Conservation (phyloP, 2,329 filamentous ascomycete species). For the Cercospora sojina region DNA sequence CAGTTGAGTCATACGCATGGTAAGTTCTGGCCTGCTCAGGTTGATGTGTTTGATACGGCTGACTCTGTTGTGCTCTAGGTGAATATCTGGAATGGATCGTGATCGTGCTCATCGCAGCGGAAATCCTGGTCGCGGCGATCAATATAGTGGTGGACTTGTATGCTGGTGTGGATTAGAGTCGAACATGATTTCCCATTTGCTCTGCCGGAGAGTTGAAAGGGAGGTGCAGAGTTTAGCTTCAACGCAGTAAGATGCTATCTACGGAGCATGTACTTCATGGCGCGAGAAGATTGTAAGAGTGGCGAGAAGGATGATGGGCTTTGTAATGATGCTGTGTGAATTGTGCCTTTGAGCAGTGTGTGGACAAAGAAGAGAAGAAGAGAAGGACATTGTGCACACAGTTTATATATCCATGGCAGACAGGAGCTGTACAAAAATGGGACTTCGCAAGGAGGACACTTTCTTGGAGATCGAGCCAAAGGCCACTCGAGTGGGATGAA, state of each 20-base stretch:
- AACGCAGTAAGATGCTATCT: background rate
- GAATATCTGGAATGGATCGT: constrained; percentile 62
- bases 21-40: constrained; percentile 49
- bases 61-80: constrained; percentile 31
- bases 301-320: background rate
- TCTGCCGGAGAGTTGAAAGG: background rate
- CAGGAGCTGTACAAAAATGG: background rate
- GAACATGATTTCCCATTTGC: background rate
- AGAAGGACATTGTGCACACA: background rate
- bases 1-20: constrained; percentile 91
- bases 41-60: too few relatives aligned
- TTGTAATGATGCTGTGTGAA: background rate
- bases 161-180: constrained; percentile 48
- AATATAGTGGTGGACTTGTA: constrained; percentile 96
- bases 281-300: background rate
- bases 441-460: background rate
- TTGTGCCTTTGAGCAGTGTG: background rate
- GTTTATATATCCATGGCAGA: background rate
- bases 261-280: background rate
- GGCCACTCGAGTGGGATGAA: background rate
- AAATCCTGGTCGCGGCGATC: constrained; percentile 80
- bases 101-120: constrained; percentile 91
- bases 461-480: background rate
- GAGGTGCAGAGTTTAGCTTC: background rate
- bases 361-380: background rate